Evolutionary conservation across 176 grass and related monocot genomes (phyloP).

Genomic region (Cenchrus purpureus): DNA sequence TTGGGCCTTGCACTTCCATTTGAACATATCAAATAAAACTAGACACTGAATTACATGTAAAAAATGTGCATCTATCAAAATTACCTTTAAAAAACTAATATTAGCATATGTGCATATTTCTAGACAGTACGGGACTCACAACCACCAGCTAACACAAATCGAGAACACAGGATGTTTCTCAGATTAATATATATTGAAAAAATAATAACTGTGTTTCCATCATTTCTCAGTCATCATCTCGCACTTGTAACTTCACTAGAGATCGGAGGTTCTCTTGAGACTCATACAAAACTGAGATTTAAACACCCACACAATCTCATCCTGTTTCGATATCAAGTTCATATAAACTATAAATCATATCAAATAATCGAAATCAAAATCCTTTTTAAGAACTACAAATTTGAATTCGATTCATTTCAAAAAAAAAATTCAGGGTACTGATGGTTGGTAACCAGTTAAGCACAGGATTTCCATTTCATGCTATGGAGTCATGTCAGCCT

Average conservation of each 20-base stretch:
- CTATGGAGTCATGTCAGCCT: background rate
- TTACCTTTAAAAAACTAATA: constrained; percentile 6
- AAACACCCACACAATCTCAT: background rate
- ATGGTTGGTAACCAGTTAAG: too few relatives aligned
- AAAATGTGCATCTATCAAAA: background rate
- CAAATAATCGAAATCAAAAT: background rate
- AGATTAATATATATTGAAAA: background rate
- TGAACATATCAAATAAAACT: background rate
- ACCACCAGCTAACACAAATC: background rate
- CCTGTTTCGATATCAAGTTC: background rate
- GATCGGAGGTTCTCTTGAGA: background rate
- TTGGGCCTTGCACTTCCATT: background rate
- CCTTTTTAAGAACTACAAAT: background rate
- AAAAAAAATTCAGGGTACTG: background rate
- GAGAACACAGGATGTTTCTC: background rate
- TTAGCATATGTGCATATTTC: background rate
- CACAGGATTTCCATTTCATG: background rate
- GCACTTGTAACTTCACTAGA: background rate
- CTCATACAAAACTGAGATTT: background rate
- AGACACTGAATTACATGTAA: background rate
- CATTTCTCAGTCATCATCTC: background rate
- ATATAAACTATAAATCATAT: too few relatives aligned
- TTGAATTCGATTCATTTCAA: background rate
- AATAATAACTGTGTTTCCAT: background rate
- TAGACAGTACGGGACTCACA: background rate